These are phyloP conservation scores for Saccharomycopsis hybrid DNA, from an alignment of 1,139 yeast species.

Conservation along the genomic window DNA sequence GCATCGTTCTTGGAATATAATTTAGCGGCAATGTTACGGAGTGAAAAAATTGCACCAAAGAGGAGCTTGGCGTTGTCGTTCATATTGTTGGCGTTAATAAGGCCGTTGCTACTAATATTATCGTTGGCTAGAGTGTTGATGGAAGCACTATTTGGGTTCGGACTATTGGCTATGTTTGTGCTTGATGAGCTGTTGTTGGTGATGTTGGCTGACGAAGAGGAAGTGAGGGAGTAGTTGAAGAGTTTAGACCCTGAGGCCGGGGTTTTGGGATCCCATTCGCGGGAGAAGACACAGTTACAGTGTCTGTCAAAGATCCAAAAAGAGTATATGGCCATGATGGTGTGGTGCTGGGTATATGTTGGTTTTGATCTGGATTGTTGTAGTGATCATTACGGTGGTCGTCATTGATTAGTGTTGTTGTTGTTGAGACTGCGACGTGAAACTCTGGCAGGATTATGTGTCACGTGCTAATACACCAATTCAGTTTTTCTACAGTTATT, in stretches of 20 bases:
- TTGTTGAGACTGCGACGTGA: too few species aligned
- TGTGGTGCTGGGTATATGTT: too few species aligned
- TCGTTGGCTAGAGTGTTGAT: neutral
- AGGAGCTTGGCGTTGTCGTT: conserved; percentile 69
- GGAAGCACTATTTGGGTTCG: neutral
- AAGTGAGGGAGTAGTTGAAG: conserved; percentile 16
- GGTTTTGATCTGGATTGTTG: too few species aligned
- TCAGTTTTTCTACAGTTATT: too few species aligned
- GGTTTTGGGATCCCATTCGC: conserved; percentile 43
- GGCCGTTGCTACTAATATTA: conserved; percentile 32
- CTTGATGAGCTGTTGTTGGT: conserved; percentile 4
- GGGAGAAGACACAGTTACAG: conserved; percentile 67
- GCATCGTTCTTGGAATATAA: conserved; percentile 35
- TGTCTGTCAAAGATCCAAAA: conserved; percentile 89
- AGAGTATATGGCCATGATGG: conserved; percentile 57
- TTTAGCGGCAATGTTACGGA: conserved; percentile 67
- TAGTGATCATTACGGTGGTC: too few species aligned
- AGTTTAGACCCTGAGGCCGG: conserved; percentile 14
- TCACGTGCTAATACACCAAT: too few species aligned
- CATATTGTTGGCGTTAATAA: conserved; percentile 49
- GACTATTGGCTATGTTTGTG: neutral
- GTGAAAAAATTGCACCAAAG: conserved; percentile 81
- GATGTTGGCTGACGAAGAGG: neutral
- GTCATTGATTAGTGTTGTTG: too few species aligned
- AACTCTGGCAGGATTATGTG: too few species aligned